Base-by-base conservation (phyloP, 345 rosid genomes). In the Salix arbutifolia region DNA sequence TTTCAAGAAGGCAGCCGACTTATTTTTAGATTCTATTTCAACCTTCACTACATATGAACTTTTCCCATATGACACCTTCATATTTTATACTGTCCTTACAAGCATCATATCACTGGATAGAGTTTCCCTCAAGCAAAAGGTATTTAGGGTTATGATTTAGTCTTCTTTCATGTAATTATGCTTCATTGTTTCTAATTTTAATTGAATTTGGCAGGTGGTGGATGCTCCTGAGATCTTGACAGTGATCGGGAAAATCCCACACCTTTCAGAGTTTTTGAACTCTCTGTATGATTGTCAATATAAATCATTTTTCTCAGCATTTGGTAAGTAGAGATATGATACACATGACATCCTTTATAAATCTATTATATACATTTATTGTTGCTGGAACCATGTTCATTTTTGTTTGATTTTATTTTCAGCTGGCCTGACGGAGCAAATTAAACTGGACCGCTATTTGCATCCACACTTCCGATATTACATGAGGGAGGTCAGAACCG, bases 151-250 rank as follows among this genome's bases (percentile, higher is more conserved):
- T 71, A 28, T 70, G 69, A 48, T 72, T 50, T 62, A 30, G 40
- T 37, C 38, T 53, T 9, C 21, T 62, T 10, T 37, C 19, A 13
- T 16, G 1, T 66, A 9, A 44, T 44, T 70, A 56, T 10, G 56
- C 23, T 31, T 13, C 60, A 19, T 7, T 23, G 31, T 52, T 42
- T 46, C 16, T 44, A 16, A 62, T 56, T 77, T 62, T 73, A 28
- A 72, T 65, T 73, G 58, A 74, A 65, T 73, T 60, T 75, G 73
- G 81, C 88, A 94, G 99, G 99, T 96, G 21, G 98, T 89, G 79
- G 97, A 94, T 90, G 99, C 99, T 80, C 98, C 99, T 72, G 99
- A 96, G 85, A 92, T 96, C 84, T 87, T 96, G 90, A 89, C 97
- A 30, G 99, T 94, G 87, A 93, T 96, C 8, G 97, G 97, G 78